Base-by-base conservation (phyloP, 2,329 filamentous ascomycete genomes). In the Colletotrichum euphorbiae region DNA sequence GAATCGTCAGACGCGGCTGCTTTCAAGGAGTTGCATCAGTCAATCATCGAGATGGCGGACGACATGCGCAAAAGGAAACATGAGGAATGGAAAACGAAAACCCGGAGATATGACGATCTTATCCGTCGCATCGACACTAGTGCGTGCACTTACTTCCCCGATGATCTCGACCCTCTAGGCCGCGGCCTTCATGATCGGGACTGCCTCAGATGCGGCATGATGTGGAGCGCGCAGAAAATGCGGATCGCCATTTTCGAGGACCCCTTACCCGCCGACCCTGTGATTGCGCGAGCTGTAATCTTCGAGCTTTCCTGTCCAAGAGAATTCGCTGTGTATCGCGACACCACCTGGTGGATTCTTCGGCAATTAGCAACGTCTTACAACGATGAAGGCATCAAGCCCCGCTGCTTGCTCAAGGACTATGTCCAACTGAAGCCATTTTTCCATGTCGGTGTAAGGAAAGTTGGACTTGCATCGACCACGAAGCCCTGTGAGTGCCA, bases 221-320 rank as follows among this genome's bases (percentile, higher is more conserved):
- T 75, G 50, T 67, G 64, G 2, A 57, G 69, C 15, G 73, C 78
- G 3, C 68, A 73, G 3, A 70, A 71, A 2, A 75, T 84, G 50
- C 71, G 62, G 0, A 83, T 84, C 11, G 58, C 69, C 1, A 75
- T 77, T 0, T 79, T 79, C 21, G 83, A 85, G 42, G 73, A 82
- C 4, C 78, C 77, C 0, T 74, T 85, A 0, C 83, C 83, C 0
- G 61, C 73, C 0, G 73, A 77, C 4, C 56, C 64, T 2, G 59
- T 73, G 2, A 58, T 76, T 13, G 74, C 76, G 0, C 79, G 79
- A 40, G 75, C 75, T 4, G 76, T 80, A 0, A 70, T 84, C 0
- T 84, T 83, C 33, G 83, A 85, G 67, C 75, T 84, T 0, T 64
- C 69, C 1, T 78, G 78, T 12, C 81, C 81, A 0, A 57, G 68